Base-by-base conservation (phyloP, 2,329 filamentous ascomycete genomes). In the Colletotrichum higginsianum region DNA sequence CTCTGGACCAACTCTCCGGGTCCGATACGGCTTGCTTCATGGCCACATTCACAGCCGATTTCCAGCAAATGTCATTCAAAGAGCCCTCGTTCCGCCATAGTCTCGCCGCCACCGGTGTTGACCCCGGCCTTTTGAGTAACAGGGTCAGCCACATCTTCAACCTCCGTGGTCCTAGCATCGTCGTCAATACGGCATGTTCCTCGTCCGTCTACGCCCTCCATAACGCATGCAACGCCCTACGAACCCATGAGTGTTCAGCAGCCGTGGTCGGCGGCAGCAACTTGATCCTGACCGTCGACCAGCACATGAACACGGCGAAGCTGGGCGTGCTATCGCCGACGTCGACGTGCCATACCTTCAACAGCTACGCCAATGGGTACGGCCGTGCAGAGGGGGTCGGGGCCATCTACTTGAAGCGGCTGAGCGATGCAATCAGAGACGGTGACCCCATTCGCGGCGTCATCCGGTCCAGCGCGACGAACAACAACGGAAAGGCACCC, bases 81-180 rank as follows among this genome's bases (percentile, higher is more conserved):
- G 75, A 77, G 26, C 61, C 61, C 15, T 64, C 73, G n/a, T 70
- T 66, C 2, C 62, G 69, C 16, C 67, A 65, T 12, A 67, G 53
- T 1, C 70, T 74, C 21, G 56, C 62, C 12, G 75, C 70, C 2
- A 76, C 74, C 4, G 82, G 83, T 5, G 76, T 79, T 1, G 80
- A 79, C n/a, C 69, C 80, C 2, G 77, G 78, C 13, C 81, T 84
- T 50, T 76, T 83, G 30, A 78, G 77, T 65, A 82, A 83, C 72
- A 78, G 83, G 0, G 79, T 84, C 49, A 77, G 77, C 2, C 77
- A 84, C 71, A 73, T 79, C 23, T 83, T 83, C 64, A 79, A 83
- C 75, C 72, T 84, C 6, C 77, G 77, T 21, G 83, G 83, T 0
- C 76, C 80, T 4, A 79, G 78, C 23, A 76, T 78, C n/a, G 73